Evolutionary conservation across 2,329 filamentous ascomycete species (phyloP).

Genomic region (Colletotrichum kahawae): DNA sequence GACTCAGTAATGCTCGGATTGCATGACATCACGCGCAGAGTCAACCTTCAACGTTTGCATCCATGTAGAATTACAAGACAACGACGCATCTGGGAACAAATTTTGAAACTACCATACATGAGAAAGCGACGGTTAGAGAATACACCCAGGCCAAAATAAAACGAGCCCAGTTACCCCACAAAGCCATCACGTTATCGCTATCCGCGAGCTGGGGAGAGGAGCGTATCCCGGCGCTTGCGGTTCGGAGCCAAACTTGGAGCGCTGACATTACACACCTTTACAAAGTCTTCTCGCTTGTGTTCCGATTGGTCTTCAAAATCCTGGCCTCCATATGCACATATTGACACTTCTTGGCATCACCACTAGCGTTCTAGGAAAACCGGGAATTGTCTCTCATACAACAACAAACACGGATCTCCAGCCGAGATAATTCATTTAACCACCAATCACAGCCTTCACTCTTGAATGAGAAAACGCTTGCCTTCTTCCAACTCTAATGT

Average conservation of each 20-base stretch:
- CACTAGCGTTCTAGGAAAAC: neutral
- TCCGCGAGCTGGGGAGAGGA: neutral
- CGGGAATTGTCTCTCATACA: neutral
- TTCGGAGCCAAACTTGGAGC: neutral
- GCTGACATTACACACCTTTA: neutral
- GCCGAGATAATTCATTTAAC: neutral
- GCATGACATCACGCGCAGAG: neutral
- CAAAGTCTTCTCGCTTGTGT: neutral
- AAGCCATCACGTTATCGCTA: neutral
- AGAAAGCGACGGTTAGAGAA: neutral
- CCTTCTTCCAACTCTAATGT: fast-evolving
- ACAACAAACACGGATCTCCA: neutral
- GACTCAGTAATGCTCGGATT: neutral
- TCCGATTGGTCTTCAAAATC: neutral
- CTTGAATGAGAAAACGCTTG: fast-evolving
- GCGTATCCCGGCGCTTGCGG: neutral
- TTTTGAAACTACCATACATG: neutral
- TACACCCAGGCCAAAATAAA: neutral
- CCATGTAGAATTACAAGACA: neutral
- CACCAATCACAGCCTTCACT: neutral
- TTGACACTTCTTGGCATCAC: neutral
- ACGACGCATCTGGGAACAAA: neutral
- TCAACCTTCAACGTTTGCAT: neutral
- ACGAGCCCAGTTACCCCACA: neutral
- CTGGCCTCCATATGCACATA: neutral